Evolutionary conservation across 352 stramenopile genomes (phyloP), one percentile per base, ranked within the genome.

Genomic region (Globisporangium mamillatum): DNA sequence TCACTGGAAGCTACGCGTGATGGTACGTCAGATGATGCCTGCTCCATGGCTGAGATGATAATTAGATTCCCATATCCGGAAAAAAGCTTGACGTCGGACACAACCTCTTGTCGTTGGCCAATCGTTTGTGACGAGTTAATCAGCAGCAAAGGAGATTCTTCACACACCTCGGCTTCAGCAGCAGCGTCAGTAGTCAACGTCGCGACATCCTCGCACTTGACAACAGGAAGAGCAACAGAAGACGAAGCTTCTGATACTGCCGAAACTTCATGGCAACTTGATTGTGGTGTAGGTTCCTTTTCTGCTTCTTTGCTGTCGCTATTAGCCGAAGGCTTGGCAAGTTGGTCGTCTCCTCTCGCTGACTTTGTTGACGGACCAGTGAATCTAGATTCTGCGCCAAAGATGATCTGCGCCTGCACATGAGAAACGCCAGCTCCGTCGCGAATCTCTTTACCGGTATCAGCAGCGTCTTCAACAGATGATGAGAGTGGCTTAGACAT

Each of bases 221-320:
- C 27, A 44, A 5, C 55, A 20, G 8, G 7, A 60, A 20, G 16
- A n/a, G 18, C 9, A 41, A 22, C 2, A 18, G 54, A 18, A 22
- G 25, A 14, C 55, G 14, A 14, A 10, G 25, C 54, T n/a, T 60
- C 27, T 24, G 54, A 25, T 7, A 60, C 7, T 18, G 27, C 6
- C 5, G 18, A 22, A 2, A 27, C 55, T 18, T 10, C 55, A 22
- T 41, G 55, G 7, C 5, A 29, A 27, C 16, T 25, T 44, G 27
- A n/a, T 9, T 60, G 27, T 18, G 22, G 16, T 22, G 18, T 7
- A 6, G 27, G 55, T 24, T 6, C n/a, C n/a, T 24, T 16, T 25
- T 63, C 3, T 24, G 32, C 18, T 29, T 56, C 60, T 24, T 41
- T 62, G 52, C 64, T 54, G 65, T 78, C 71, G 12, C 60, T 27